Evolutionary conservation across 495 filamentous ascomycete species (phyloP).

Genomic region (Lophiostoma macrostomum): DNA sequence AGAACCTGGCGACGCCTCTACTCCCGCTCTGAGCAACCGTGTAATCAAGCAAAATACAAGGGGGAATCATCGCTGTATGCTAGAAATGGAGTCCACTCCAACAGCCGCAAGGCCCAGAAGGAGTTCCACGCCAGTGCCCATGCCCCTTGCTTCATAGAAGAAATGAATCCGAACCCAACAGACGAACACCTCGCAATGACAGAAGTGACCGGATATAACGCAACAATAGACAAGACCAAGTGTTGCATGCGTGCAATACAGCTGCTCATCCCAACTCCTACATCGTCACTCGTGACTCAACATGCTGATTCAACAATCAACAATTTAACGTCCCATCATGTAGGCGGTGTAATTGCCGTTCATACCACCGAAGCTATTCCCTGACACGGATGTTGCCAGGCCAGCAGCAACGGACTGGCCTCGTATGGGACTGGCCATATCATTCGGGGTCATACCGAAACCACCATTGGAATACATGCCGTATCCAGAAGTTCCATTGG

Average conservation of each 20-base stretch:
- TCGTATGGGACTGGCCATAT: constrained; percentile 26
- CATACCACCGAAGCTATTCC: constrained; percentile 24
- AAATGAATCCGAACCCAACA: constrained; percentile 23
- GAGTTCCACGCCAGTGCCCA: constrained; percentile 34
- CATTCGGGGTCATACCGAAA: constrained; percentile 24
- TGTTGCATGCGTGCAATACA: constrained; percentile 6
- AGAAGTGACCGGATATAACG: constrained; percentile 33
- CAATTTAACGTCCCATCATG: constrained; percentile 32
- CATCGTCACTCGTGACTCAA: constrained; percentile 26
- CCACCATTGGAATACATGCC: constrained; percentile 27
- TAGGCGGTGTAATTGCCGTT: constrained; percentile 25
- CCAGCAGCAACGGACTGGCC: constrained; percentile 23
- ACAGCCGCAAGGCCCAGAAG: constrained; percentile 23
- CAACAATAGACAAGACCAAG: constrained; percentile 24
- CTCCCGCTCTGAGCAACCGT: constrained; percentile 18
- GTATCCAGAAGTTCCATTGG: constrained; percentile 23
- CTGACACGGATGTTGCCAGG: constrained; percentile 22
- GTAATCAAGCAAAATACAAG: constrained; percentile 33
- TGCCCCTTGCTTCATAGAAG: constrained; percentile 29
- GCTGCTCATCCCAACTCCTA: constrained; percentile 29
- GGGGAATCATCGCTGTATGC: constrained; percentile 38
- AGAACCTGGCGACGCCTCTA: constrained; percentile 6
- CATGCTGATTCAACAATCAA: constrained; percentile 9
- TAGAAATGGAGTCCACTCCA: constrained; percentile 29
- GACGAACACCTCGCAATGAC: constrained; percentile 35